phyloP scores from a whole-genome alignment of 2,329 filamentous ascomycete species.

The Penicillium sp. region DNA sequence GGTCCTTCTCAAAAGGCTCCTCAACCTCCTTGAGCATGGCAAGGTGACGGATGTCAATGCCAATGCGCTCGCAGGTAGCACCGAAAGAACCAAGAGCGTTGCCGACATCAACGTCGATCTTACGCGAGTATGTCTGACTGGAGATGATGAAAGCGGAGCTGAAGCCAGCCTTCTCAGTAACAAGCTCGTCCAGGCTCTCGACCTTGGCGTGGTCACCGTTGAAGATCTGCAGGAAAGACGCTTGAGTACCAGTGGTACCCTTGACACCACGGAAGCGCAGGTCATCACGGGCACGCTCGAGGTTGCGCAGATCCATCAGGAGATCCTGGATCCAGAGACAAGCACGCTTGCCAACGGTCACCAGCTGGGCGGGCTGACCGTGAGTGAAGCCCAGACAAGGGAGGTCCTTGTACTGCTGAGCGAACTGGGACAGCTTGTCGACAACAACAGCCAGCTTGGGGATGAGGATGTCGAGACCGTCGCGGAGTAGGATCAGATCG shows the following conservation, averaged over 20 bases:
- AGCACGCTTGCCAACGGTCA: slow-evolving; percentile 64
- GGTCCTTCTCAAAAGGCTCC: slow-evolving; percentile 75
- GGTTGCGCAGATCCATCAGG: slow-evolving; percentile 69
- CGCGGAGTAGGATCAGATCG: slow-evolving; percentile 72
- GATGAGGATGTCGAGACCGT: slow-evolving; percentile 72
- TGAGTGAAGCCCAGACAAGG: slow-evolving; percentile 78
- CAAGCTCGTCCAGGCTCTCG: slow-evolving; percentile 60
- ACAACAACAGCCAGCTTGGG: slow-evolving; percentile 78
- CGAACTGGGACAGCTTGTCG: slow-evolving; percentile 69
- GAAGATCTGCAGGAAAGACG: slow-evolving; percentile 71
- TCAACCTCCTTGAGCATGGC: slow-evolving; percentile 79
- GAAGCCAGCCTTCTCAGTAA: slow-evolving; percentile 67
- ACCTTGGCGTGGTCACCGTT: slow-evolving; percentile 59
- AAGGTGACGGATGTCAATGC: slow-evolving; percentile 70
- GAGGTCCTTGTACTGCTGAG: slow-evolving; percentile 67
- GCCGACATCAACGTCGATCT: slow-evolving; percentile 76
- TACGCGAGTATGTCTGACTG: slow-evolving; percentile 73
- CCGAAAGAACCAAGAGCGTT: slow-evolving; percentile 79
- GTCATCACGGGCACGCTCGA: slow-evolving; percentile 66
- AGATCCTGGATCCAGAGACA: slow-evolving; percentile 75
- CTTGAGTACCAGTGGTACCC: slow-evolving; percentile 75
- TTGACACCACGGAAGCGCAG: slow-evolving; percentile 74
- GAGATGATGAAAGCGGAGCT: slow-evolving; percentile 61
- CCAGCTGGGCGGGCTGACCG: slow-evolving; percentile 57
- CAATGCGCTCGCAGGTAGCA: slow-evolving; percentile 73